A percentile compares a stretch with the other conserved stretches of the same genome.
phyloP scores from a whole-genome alignment of 2,329 filamentous ascomycete genomes.

The Colletotrichum sp. region DNA sequence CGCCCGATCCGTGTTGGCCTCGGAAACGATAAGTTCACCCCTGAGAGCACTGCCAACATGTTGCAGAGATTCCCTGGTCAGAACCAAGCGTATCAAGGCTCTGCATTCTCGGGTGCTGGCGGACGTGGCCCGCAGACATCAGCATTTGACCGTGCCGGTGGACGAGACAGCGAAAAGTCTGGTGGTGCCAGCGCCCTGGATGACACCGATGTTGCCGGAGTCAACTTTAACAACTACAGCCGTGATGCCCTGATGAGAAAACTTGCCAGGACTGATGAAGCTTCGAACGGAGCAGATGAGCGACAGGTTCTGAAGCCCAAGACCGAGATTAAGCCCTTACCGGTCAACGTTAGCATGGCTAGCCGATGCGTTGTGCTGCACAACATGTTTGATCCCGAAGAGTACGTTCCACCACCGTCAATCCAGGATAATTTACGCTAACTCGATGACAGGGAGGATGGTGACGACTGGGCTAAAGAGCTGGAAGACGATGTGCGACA shows the following conservation, averaged over 20 bases:
- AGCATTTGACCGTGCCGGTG: constrained; percentile 89
- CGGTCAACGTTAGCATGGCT: constrained; percentile 87
- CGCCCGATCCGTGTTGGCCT: constrained; percentile 98
- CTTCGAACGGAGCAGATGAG: constrained; percentile 68
- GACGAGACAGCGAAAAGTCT: constrained; percentile 87
- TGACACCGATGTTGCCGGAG: constrained; percentile 95
- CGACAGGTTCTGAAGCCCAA: constrained; percentile 78
- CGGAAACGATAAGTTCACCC: constrained; percentile 99
- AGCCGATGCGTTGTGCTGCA: constrained; percentile 93
- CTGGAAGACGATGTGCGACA: constrained; percentile 90
- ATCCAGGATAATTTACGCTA: constrained; percentile 27
- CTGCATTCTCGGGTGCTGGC: constrained; percentile 87
- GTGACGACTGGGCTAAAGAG: constrained; percentile 88
- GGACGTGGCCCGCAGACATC: constrained; percentile 85
- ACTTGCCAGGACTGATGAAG: constrained; percentile 92
- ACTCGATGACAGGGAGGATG: constrained; percentile 73
- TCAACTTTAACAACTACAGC: constrained; percentile 99
- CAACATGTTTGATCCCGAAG: constrained; percentile 91
- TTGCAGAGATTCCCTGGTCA: constrained; percentile 90
- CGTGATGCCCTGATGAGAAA: constrained; percentile 98
- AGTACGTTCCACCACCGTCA: constrained; percentile 65
- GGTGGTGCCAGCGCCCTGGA: constrained; percentile 93
- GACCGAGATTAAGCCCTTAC: constrained; percentile 77
- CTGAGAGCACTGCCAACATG: constrained; percentile 92
- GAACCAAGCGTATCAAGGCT: constrained; percentile 82